Base-by-base conservation (phyloP, 2,329 filamentous ascomycete species). In the Fusarium succisae region DNA sequence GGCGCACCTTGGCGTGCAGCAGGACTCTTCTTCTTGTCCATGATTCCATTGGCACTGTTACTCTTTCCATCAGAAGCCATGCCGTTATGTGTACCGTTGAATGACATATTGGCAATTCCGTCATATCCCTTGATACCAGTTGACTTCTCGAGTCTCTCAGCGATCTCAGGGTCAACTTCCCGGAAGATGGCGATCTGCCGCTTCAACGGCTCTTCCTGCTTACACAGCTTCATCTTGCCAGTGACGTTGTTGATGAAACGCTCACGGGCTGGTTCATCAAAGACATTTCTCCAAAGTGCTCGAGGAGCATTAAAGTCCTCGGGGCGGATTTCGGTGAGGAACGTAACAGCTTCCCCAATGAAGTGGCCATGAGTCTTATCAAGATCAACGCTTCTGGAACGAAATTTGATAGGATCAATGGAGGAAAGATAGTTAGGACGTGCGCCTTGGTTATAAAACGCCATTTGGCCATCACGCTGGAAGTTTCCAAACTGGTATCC, bases 131-230 rank as follows among this genome's bases (percentile, higher is more conserved):
- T 74, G 8, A 74, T 83, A 0, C 90, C 89, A 6, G 88, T 91
- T 0, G 89, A 88, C 84, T 91, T 91, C 84, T 92, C 90, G 1
- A 91, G 78, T 2, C 89, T 83, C 15, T 82, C 78, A 0, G 89
- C 90, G 35, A 92, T 82, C 56, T 91, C 89, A 1, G 87, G 83
- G 12, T 86, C 87, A 0, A 92, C 90, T 77, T 91, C 89, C 4
- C 90, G 84, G 85, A 91, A 91, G 78, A 92, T 92, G 59, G 85
- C 87, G 67, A 92, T 91, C 81, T 91, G 89, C 22, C 90, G 83
- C 85, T 90, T 91, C 80, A 92, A 83, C 7, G 91, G 87, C 79
- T 91, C 90, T 72, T 90, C 82, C 48, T 90, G 83, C 55, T 82
- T 83, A 79, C 89, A 91, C 6, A 86, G 85, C 35, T 81, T 83